Evolutionary conservation across 139 green algal species (phyloP), one percentile per base, ranked within the genome.

Genomic region (Chlorella sp.): DNA sequence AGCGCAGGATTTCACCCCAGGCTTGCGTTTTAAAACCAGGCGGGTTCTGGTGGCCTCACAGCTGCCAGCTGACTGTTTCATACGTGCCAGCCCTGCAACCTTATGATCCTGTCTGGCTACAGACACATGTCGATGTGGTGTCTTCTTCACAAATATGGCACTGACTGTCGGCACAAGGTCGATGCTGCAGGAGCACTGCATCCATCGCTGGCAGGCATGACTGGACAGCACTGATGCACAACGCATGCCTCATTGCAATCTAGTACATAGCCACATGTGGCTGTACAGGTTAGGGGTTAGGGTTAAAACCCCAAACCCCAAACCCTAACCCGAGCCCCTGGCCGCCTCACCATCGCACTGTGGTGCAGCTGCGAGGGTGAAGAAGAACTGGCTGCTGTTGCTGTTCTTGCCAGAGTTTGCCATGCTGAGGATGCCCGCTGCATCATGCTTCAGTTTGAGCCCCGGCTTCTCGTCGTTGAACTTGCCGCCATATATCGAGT

Each of bases 351-450:
- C 42, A 55, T 55, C 42, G 17, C 42, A 55, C 17, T 55, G 42
- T 26, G 42, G 42, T 55, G 42, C 42, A 26, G 42, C 10, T 17
- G 10, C 42, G 10, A 55, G 17, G 42, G 42, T 94, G 72, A 97
- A 83, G 73, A 89, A 97, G 66, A 96, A 97, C 77, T 69, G 59
- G 42, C 32, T 49, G 23, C 81, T 92, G 83, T 97, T 97, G 62
- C 67, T 89, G 86, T 97, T 93, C 67, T 96, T 94, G 27, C 92
- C 91, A 1, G 62, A 79, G 78, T 97, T 97, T n/a, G 90, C 92
- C 87, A 95, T 94, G 22, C 75, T 77, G 2, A 98, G 55, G 1
- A 92, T 71, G 20, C 92, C 92, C 0, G 72, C 64, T 0, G 23
- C 60, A 26, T 76, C 88, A 72, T 95, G 90, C 74, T 89, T 94